Evolutionary conservation across 805 yeast species (phyloP).

Genomic region (Clavispora carvajalis): DNA sequence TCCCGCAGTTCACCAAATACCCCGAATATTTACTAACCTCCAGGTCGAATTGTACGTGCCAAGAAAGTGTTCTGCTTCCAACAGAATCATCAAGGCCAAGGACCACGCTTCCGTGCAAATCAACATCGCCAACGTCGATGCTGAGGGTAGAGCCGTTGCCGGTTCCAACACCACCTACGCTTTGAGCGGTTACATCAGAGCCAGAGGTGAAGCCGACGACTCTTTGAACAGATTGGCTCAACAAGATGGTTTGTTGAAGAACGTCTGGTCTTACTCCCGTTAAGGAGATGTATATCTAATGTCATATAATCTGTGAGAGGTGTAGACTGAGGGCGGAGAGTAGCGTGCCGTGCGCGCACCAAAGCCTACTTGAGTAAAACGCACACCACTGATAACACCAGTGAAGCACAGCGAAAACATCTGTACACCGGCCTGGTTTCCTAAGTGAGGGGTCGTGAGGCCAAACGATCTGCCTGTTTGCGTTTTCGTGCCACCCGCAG

Average conservation of each 20-base stretch:
- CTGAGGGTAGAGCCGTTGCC: constrained; percentile 89
- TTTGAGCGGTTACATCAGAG: constrained; percentile 94
- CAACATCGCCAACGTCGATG: constrained; percentile 98
- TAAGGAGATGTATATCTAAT: constrained; percentile 38
- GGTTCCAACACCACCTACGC: constrained; percentile 93
- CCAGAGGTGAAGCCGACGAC: constrained; percentile 99
- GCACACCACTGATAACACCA: no score
- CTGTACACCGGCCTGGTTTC: no score
- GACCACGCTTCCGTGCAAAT: constrained; percentile 99
- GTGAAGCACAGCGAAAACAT: no score
- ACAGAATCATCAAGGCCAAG: constrained; percentile 99
- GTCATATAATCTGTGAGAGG: constrained; percentile 10
- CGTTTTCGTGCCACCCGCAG: no score
- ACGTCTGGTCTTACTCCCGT: constrained; percentile 94
- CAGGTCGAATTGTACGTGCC: constrained; percentile 99
- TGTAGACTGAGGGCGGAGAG: background rate
- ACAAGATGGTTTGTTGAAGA: constrained; percentile 95
- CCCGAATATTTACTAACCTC: constrained; percentile 23
- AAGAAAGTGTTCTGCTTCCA: constrained; percentile 99
- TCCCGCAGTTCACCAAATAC: background rate
- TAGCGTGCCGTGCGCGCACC: no score
- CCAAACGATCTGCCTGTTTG: no score
- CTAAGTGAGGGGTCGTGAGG: no score
- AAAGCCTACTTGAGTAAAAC: no score
- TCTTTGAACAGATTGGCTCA: constrained; percentile 98